Conservation (phyloP, 306 rosid species). For the Psophocarpus tetragonolobus region DNA sequence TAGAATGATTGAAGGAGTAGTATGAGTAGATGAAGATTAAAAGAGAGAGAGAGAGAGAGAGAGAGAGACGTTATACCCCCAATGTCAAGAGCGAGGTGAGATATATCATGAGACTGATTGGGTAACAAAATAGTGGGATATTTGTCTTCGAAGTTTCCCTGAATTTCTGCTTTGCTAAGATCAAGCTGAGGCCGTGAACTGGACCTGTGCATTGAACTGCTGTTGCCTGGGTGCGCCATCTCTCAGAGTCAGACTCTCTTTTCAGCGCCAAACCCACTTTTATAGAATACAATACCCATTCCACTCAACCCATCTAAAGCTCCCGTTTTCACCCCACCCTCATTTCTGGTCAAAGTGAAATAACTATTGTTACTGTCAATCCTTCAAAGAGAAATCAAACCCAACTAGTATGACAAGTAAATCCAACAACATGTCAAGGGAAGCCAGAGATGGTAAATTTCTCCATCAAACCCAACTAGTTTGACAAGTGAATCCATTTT, state of each 20-base stretch:
- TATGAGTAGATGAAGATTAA: no score
- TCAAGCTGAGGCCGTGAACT: constrained; percentile 81
- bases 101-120: constrained; percentile 79
- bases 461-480: no score
- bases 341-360: no score
- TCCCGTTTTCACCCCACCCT: neutral
- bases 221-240: constrained; percentile 53
- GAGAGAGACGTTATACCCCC: constrained; percentile 53
- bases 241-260: constrained; percentile 33
- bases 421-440: no score
- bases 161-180: constrained; percentile 84
- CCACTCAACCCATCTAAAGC: neutral
- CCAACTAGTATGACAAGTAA: no score
- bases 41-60: neutral
- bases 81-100: constrained; percentile 80
- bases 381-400: no score
- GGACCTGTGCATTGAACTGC: constrained; percentile 66
- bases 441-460: no score
- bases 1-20: no score
- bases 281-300: constrained; percentile 36
- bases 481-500: neutral
- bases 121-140: constrained; percentile 80
- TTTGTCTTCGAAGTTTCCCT: constrained; percentile 65
- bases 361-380: no score
- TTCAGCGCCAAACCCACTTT: constrained; percentile 48